Conservation (phyloP, 345 rosid species). For the Hibiscus syriacus region DNA sequence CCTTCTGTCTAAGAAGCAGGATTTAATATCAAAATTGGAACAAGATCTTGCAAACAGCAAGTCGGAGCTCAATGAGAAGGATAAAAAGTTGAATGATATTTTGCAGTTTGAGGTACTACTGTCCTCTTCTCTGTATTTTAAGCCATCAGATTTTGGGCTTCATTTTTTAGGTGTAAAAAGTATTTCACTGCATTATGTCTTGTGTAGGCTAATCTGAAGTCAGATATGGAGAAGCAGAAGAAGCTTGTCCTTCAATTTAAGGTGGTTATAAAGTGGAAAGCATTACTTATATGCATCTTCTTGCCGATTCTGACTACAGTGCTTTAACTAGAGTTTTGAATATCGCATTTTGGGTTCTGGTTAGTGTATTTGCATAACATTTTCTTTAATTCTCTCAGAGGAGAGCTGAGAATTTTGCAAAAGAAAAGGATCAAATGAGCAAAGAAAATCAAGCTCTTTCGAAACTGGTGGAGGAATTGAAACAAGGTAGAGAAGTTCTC, state of each 20-base stretch:
- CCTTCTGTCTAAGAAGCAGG: conserved; percentile 45
- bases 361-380: neutral
- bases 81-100: conserved; percentile 50
- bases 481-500: conserved; percentile 54
- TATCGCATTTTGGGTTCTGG: neutral
- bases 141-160: neutral
- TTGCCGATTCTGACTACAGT: neutral
- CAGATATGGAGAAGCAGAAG: conserved; percentile 53
- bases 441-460: conserved; percentile 65
- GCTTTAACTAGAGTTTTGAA: neutral
- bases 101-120: conserved; percentile 56
- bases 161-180: neutral
- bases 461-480: conserved; percentile 78
- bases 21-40: conserved; percentile 51
- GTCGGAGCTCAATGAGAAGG: conserved; percentile 54
- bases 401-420: conserved; percentile 36
- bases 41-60: conserved; percentile 58
- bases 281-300: neutral
- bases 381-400: conserved; percentile 26
- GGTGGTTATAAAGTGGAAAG: conserved; percentile 28
- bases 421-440: conserved; percentile 66
- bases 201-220: conserved; percentile 40
- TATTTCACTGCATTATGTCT: neutral
- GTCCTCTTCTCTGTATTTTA: neutral
- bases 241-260: conserved; percentile 32